Conservation (phyloP, 1,284 basidiomycete genomes). For the Cystobasidiaceae sp. region DNA sequence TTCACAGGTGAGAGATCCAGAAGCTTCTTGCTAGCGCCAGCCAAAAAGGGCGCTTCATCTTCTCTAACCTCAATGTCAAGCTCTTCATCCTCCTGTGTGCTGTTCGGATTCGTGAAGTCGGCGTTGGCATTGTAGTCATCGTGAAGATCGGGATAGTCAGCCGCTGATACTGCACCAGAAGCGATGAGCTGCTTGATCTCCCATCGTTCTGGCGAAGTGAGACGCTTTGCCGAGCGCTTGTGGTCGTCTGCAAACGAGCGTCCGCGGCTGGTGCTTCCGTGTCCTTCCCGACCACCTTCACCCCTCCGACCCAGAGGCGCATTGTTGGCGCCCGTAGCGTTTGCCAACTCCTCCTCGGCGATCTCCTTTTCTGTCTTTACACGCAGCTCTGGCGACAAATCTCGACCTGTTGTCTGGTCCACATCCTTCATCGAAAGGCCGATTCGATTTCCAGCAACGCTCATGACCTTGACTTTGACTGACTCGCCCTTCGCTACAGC, state of each 20-base stretch:
- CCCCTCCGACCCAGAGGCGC: constrained; percentile 25
- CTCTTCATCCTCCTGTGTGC: constrained; percentile 77
- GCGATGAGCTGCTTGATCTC: constrained; percentile 99
- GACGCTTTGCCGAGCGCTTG: constrained; percentile 69
- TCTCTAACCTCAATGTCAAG: constrained; percentile 95
- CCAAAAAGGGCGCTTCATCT: constrained; percentile 92
- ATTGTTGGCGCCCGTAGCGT: constrained; percentile 52
- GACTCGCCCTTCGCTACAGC: constrained; percentile 73
- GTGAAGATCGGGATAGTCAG: constrained; percentile 93
- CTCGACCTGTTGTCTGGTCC: constrained; percentile 81
- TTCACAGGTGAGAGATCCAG: constrained; percentile 95
- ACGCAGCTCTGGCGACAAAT: constrained; percentile 85
- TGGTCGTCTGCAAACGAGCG: constrained; percentile 44
- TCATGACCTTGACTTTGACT: constrained; percentile 95
- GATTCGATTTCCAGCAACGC: constrained; percentile 71
- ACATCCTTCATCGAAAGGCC: constrained; percentile 96
- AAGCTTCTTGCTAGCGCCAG: constrained; percentile 91
- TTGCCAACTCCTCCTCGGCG: constrained; percentile 64
- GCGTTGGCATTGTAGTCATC: constrained; percentile 66
- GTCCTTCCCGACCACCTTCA: background rate
- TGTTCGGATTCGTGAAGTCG: constrained; percentile 48
- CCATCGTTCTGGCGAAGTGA: constrained; percentile 96
- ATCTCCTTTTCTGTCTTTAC: constrained; percentile 90
- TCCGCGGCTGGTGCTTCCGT: background rate
- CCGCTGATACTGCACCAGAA: constrained; percentile 82